Percentiles rank a stretch among this genome's conserved stretches.
Conservation (phyloP, 208 protist species). For the Leishmania gerbilli region DNA sequence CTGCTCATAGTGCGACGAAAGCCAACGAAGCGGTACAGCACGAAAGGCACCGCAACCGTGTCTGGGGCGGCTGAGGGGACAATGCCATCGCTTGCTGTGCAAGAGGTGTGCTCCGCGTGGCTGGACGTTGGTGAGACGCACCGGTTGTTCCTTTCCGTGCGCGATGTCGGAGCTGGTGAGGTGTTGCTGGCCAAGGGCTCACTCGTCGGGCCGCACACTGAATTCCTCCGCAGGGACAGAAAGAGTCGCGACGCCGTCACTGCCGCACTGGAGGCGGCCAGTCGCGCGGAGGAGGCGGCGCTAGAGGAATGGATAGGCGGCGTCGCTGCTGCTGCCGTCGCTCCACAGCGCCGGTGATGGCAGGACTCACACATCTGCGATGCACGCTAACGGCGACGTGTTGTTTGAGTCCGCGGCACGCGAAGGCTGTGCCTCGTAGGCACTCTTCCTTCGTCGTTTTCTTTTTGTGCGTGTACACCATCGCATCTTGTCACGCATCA, state of each 20-base stretch:
- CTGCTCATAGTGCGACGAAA: conserved; percentile 27
- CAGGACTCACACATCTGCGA: background rate
- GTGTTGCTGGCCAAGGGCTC: conserved; percentile 61
- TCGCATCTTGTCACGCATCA: background rate
- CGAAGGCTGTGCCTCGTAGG: background rate
- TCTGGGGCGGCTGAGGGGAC: background rate
- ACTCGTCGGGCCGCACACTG: conserved; percentile 17
- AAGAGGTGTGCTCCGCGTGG: conserved; percentile 58
- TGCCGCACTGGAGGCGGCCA: background rate
- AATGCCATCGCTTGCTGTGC: background rate
- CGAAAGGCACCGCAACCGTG: background rate
- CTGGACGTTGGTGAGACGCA: conserved; percentile 32
- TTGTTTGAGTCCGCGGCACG: background rate
- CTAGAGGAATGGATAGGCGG: conserved; percentile 45
- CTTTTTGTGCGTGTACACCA: background rate
- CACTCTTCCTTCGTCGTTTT: background rate
- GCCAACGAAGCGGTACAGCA: background rate
- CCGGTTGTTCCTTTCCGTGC: conserved; percentile 39
- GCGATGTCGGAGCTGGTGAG: conserved; percentile 58
- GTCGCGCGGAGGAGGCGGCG: conserved; percentile 21
- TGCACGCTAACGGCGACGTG: background rate
- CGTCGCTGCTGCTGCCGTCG: conserved; percentile 19
- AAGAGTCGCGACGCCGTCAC: background rate
- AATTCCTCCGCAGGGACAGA: conserved; percentile 5
- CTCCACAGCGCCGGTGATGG: background rate